Conservation (phyloP, 768 basidiomycete species). For the Pleurotus salmoneostramineus region DNA sequence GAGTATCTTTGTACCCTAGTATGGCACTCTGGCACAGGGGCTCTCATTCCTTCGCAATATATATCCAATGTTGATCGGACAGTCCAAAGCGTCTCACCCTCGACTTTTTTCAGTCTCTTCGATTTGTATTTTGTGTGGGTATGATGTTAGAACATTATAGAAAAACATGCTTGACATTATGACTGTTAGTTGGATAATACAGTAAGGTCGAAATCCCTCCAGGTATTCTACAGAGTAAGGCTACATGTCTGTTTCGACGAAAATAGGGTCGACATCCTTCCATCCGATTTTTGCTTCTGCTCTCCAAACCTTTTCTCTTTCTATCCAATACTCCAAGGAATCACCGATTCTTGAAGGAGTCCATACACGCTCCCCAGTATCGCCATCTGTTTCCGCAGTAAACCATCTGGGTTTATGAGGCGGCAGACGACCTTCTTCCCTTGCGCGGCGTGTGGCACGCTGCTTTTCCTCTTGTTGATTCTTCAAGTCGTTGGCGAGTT, state of each 20-base stretch:
- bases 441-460: conserved; percentile 59
- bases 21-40: too few relatives aligned
- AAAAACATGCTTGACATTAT: too few relatives aligned
- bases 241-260: conserved; percentile 54
- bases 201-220: too few relatives aligned
- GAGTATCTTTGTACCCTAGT: not conserved
- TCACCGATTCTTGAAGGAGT: conserved; percentile 50
- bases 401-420: conserved; percentile 89
- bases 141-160: too few relatives aligned
- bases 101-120: too few relatives aligned
- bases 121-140: too few relatives aligned
- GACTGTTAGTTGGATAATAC: too few relatives aligned
- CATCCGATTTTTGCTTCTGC: conserved; percentile 38
- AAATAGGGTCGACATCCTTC: conserved; percentile 77
- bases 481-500: conserved; percentile 79
- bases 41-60: too few relatives aligned
- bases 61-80: too few relatives aligned
- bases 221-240: too few relatives aligned
- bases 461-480: conserved; percentile 81
- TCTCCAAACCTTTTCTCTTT: conserved; percentile 64
- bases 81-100: too few relatives aligned
- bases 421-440: conserved; percentile 73
- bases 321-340: conserved; percentile 77
- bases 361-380: conserved; percentile 92
- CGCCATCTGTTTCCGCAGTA: conserved; percentile 71